phyloP scores from a whole-genome alignment of 495 filamentous ascomycete species.

The Neurospora africana region DNA sequence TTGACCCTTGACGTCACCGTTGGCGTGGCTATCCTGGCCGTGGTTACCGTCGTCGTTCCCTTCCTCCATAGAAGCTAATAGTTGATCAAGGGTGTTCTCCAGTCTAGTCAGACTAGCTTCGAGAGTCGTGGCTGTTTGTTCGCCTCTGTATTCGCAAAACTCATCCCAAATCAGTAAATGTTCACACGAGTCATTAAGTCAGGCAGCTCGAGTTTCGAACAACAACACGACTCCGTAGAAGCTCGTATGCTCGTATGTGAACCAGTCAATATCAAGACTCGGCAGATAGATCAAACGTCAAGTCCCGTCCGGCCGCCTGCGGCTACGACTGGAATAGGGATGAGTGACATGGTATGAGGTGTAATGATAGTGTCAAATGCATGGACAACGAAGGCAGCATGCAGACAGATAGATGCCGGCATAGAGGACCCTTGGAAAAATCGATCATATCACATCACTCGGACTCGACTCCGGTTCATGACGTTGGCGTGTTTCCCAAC shows the following conservation, averaged over 20 bases:
- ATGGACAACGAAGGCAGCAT: not conserved
- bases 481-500: not conserved
- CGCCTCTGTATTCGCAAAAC: slow-evolving; percentile 35
- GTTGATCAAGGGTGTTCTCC: slow-evolving; percentile 43
- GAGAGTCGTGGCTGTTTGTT: slow-evolving; percentile 42
- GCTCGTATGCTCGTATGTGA: not conserved
- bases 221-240: not conserved
- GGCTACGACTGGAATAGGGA: not conserved
- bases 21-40: not conserved
- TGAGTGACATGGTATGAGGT: not conserved
- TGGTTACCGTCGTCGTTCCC: not conserved
- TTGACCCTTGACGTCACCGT: not conserved
- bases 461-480: not conserved
- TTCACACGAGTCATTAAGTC: not conserved
- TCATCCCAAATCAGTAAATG: not conserved
- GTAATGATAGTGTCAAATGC: not conserved
- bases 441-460: not conserved
- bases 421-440: not conserved
- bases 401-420: not conserved
- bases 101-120: slow-evolving; percentile 41
- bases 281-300: not conserved
- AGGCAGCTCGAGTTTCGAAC: not conserved
- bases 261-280: not conserved
- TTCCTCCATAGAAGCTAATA: slow-evolving; percentile 28
- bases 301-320: not conserved